Conservation (phyloP, 2,329 filamentous ascomycete genomes). For the Verticillium dahliae region DNA sequence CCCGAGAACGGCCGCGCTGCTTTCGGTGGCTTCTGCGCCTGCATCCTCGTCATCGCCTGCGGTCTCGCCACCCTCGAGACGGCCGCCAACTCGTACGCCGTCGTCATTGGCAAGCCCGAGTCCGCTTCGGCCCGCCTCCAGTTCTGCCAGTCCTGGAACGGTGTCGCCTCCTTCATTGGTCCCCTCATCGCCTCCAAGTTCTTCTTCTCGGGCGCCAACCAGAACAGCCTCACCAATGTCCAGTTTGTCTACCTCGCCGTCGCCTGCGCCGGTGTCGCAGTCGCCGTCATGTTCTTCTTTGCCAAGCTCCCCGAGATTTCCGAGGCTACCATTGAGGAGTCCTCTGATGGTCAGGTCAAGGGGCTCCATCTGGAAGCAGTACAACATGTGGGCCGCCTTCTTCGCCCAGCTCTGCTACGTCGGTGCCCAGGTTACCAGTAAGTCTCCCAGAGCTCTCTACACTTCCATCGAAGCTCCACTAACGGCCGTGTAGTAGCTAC, state of each 20-base stretch:
- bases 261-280: slow-evolving; percentile 60
- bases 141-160: slow-evolving; percentile 47
- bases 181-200: slow-evolving; percentile 67
- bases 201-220: slow-evolving; percentile 56
- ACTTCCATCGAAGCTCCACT: too few relatives aligned
- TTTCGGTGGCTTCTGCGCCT: slow-evolving; percentile 68
- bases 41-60: slow-evolving; percentile 68
- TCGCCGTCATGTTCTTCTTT: slow-evolving; percentile 62
- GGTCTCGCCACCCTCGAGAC: slow-evolving; percentile 71
- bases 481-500: slow-evolving; percentile 31
- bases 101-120: slow-evolving; percentile 43
- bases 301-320: slow-evolving; percentile 67
- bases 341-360: slow-evolving; percentile 41
- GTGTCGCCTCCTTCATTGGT: slow-evolving; percentile 51
- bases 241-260: slow-evolving; percentile 75
- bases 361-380: slow-evolving; percentile 63
- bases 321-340: slow-evolving; percentile 22
- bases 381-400: slow-evolving; percentile 69
- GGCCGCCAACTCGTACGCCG: slow-evolving; percentile 63
- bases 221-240: slow-evolving; percentile 55
- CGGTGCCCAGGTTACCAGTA: slow-evolving; percentile 58
- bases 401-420: slow-evolving; percentile 75
- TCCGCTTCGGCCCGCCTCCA: slow-evolving; percentile 49
- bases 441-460: not conserved
- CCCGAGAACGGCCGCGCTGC: slow-evolving; percentile 27